Base-by-base conservation (phyloP, 2,329 filamentous ascomycete genomes). In the Fusarium subglutinans region DNA sequence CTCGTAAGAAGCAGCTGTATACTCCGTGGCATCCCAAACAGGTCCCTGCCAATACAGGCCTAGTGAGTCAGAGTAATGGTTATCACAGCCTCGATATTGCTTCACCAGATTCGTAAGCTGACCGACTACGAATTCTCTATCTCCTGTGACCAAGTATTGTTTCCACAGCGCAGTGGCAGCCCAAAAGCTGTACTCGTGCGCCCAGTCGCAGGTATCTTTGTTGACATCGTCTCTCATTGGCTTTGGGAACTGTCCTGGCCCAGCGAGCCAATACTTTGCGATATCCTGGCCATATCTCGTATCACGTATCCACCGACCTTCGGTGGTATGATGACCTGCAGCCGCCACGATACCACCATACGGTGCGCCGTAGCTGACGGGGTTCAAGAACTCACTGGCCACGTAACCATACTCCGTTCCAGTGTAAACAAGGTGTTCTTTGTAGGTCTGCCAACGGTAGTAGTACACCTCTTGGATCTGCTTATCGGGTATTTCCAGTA, bases 171-270 rank as follows among this genome's bases (percentile, higher is more conserved):
- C 44, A 38, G 38, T 60, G 30, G 44, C 38, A 20, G 44, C 61
- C 61, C 44, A 64, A 9, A 64, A 64, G 30, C 61, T 64, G 28
- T 64, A 61, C 24, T 64, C 55, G 37, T 61, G 55, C 22, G 55
- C 55, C 55, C 44, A 64, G 15, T 50, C 62, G 5, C 44, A 51
- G 9, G 62, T 51, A 26, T 51, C 38, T 44, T 61, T 64, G 24
- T 51, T 64, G 6, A 61, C 17, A 8, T 38, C n/a, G 8, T 61
- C 62, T n/a, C 24, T 51, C 44, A 61, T 64, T n/a, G 44, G 55
- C 9, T 64, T 64, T 6, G 37, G 44, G 20, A 61, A 61, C 8
- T 64, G 55, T 2, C 62, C 55, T 18, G 55, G 62, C 11, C 62
- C 55, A 6, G 38, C 8, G 28, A 64, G 44, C 62, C 55, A 64